Base-by-base conservation (phyloP, 495 filamentous ascomycete species). In the Aspergillus sparsus region DNA sequence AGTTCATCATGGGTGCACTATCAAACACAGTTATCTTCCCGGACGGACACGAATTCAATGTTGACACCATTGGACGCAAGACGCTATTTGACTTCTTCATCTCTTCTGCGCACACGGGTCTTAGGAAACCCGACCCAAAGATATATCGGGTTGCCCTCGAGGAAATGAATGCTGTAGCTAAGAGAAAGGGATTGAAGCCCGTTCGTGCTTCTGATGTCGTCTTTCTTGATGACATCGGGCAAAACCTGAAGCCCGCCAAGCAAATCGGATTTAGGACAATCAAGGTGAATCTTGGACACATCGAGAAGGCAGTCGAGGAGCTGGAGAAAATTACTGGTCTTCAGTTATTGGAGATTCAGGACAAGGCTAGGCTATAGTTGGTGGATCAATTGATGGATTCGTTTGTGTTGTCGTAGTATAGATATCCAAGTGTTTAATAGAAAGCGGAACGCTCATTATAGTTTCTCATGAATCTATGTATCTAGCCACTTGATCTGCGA, bases 161-260 rank as follows among this genome's bases (percentile, higher is more conserved):
- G 49, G 77, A 83, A 68, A 78, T 92, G 63, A 74, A 88, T 66
- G 77, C 79, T 61, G 81, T 82, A 59, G 83, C 85, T n/a, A 77
- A 75, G 71, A 73, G 73, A 53, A 78, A 70, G 60, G 83, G 82
- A 11, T 75, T 82, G 72, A 66, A 80, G 1, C 84, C 81, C 1
- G 74, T 92, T 0, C 73, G 74, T 60, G 74, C 89, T 0, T 80
- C 77, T 9, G 90, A 97, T 53, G 76, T 96, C 49, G 77, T 96
- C 15, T 98, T 98, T 72, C 71, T 97, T 51, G 94, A 98, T 78
- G 94, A 98, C 74, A 98, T 98, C 68, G 94, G 94, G 0, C 85
- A 90, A 77, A 98, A 98, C 71, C 71, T 97, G 64, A 93, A 92
- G 77, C 84, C 82, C 10, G 94, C 87, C 10, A 92, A 82, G 77